Evolutionary conservation across 495 filamentous ascomycete genomes (phyloP), one percentile per base, ranked within the genome.

Genomic region (Penicillium antarcticum): DNA sequence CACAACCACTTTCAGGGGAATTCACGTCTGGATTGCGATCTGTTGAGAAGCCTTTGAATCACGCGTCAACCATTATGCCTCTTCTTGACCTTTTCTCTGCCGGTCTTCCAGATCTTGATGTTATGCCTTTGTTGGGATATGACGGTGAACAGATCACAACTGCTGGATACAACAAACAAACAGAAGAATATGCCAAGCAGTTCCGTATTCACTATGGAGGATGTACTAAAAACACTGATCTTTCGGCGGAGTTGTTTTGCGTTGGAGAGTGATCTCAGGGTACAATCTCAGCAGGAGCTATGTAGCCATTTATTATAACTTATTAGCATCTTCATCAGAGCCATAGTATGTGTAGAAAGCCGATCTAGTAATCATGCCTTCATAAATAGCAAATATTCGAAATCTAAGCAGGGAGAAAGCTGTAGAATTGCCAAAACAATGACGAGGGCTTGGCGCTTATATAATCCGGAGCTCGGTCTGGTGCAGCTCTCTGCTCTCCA

Each of bases 201-300:
- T 78, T 77, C 50, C 60, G 71, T 31, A 46, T 55, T 37, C 48
- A 54, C 2, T 60, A 74, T 46, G 75, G 74, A 44, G 61, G 58
- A 8, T 78, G 75, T 38, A 26, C 52, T 33, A 42, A 57, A 19
- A 41, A 52, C 8, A 40, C 61, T 35, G 47, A 56, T 14, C 45
- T 47, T 34, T 45, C 60, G 11, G 33, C 53, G 23, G 53, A 67
- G 26, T 54, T 76, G 14, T 77, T 76, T 48, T 77, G 73, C 52
- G 8, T 52, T 12, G 19, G 47, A 12, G 37, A 49, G 34, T 55
- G 46, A 49, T 31, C 26, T 41, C 13, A 9, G 1, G 17, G 26
- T 13, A 13, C 19, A 4, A 14, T 24, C 13, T 49, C 34, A 29
- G 26, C 5, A 26, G 21, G 10, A 47, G 13, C 34, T 38, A 9